Conservation (phyloP, 2,329 filamentous ascomycete species). For the Fusarium austroafricanum region DNA sequence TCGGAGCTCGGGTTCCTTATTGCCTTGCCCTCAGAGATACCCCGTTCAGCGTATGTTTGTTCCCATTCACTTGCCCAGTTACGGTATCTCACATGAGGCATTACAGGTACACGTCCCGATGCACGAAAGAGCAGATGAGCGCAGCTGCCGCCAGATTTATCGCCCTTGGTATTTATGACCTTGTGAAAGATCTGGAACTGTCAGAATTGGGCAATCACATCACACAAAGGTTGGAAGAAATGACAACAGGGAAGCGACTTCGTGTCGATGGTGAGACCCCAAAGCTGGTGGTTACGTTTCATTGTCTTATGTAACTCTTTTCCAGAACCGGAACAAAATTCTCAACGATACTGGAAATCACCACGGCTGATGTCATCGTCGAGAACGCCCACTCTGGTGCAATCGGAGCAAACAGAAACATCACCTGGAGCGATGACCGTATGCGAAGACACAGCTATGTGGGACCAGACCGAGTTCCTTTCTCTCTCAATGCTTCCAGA, state of each 20-base stretch:
- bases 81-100: neutral
- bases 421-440: neutral
- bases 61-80: neutral
- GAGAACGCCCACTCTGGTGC: neutral
- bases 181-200: neutral
- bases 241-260: neutral
- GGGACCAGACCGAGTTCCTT: neutral
- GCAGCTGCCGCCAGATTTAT: neutral
- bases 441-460: neutral
- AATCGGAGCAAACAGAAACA: neutral
- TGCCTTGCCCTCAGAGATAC: neutral
- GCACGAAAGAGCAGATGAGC: constrained; percentile 2
- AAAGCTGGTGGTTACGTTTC: neutral
- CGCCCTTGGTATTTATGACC: neutral
- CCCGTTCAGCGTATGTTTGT: constrained; percentile 4
- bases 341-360: neutral
- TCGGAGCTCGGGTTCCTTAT: constrained; percentile 9
- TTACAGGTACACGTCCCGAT: neutral
- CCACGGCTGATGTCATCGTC: neutral
- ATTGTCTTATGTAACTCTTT: neutral
- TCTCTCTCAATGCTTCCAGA: neutral
- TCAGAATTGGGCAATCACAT: neutral
- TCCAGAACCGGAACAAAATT: neutral
- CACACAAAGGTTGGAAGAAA: neutral
- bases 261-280: neutral